Conservation (phyloP, 2,329 filamentous ascomycete genomes). For the Tolypocladium cylindrosporum region DNA sequence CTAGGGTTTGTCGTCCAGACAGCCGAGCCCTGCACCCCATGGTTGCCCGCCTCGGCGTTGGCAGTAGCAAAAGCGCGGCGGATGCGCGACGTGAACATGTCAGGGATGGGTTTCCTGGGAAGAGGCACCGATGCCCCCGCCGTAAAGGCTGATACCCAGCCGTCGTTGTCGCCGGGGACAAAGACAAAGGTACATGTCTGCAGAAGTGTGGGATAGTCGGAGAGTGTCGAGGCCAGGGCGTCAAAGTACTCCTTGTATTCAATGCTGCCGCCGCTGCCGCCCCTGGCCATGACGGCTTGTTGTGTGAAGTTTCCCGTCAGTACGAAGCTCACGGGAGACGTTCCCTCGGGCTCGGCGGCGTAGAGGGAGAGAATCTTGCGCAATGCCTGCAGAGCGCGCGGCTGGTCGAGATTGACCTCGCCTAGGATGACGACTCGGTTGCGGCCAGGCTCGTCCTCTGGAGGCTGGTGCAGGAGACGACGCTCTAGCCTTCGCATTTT, state of each 20-base stretch:
- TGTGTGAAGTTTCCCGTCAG: slow-evolving; percentile 76
- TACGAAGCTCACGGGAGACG: slow-evolving; percentile 68
- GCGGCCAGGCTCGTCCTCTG: slow-evolving; percentile 27
- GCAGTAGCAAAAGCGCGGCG: slow-evolving; percentile 70
- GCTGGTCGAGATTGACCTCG: slow-evolving; percentile 78
- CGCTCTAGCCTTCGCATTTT: slow-evolving; percentile 77
- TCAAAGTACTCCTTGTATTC: slow-evolving; percentile 98
- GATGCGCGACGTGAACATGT: slow-evolving; percentile 82
- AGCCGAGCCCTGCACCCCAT: slow-evolving; percentile 39
- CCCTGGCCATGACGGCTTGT: slow-evolving; percentile 54
- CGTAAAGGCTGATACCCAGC: slow-evolving; percentile 84
- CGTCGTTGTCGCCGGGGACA: slow-evolving; percentile 92
- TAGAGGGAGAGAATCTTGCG: slow-evolving; percentile 71
- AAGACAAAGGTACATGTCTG: slow-evolving; percentile 79
- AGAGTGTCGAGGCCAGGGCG: slow-evolving; percentile 67
- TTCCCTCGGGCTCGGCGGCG: slow-evolving; percentile 49
- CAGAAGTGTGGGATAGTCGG: slow-evolving; percentile 75
- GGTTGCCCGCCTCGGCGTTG: slow-evolving; percentile 56
- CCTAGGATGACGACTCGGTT: slow-evolving; percentile 65
- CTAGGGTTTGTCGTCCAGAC: slow-evolving; percentile 87
- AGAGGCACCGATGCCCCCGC: slow-evolving; percentile 62
- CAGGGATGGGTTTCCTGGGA: slow-evolving; percentile 65
- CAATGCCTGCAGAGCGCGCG: slow-evolving; percentile 70
- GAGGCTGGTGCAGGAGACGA: slow-evolving; percentile 44
- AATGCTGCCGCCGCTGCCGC: slow-evolving; percentile 70